Conservation (phyloP, 179 eudicot genomes). For the Silene coronaria region DNA sequence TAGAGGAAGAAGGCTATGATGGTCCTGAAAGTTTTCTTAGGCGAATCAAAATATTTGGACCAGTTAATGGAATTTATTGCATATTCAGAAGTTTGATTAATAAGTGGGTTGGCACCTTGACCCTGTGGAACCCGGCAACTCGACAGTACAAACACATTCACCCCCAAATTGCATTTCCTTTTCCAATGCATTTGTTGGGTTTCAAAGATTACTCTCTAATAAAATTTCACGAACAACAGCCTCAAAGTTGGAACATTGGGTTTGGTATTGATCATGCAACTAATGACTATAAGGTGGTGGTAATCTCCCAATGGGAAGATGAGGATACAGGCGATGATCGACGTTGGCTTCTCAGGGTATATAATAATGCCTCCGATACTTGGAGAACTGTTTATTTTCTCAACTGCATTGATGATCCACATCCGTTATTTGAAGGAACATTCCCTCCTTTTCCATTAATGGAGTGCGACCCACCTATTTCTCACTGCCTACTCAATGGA, state of each 20-base stretch:
- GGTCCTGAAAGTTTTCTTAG: background rate
- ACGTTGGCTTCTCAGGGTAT: background rate
- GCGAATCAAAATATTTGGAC: background rate
- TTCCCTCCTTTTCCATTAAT: background rate
- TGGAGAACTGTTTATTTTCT: slow-evolving; percentile 1
- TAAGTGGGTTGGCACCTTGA: background rate
- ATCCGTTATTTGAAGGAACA: background rate
- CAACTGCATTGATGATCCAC: background rate
- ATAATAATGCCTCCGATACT: background rate
- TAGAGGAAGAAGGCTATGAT: background rate
- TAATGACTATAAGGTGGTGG: background rate
- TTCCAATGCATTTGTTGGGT: background rate
- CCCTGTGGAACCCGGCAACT: slow-evolving; percentile 1
- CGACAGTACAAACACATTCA: background rate
- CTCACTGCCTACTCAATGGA: no score
- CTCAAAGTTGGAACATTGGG: background rate
- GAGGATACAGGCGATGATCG: background rate
- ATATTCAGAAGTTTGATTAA: background rate
- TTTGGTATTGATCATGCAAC: background rate
- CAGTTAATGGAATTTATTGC: background rate
- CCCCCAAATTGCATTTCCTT: background rate
- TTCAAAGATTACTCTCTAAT: background rate
- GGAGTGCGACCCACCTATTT: background rate
- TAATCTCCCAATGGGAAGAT: no score
- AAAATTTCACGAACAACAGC: no score